A percentile compares a stretch with the other conserved stretches of the same genome.
Conservation (phyloP, 257 asterid genomes). For the Catharanthus roseus region DNA sequence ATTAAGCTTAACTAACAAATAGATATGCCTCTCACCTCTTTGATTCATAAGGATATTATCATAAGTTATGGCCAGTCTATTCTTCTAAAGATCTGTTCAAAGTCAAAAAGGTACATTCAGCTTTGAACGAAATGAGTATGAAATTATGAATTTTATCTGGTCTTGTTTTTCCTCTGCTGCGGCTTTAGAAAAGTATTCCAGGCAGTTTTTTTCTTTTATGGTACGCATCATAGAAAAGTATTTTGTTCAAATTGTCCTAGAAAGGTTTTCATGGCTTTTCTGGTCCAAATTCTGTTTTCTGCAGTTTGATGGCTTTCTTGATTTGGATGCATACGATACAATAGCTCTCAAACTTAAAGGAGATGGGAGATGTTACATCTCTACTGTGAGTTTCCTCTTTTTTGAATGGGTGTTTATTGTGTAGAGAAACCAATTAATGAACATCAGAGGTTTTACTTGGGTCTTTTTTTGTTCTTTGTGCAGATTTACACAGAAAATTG, state of each 20-base stretch:
- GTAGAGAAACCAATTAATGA: not conserved
- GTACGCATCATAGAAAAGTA: not conserved
- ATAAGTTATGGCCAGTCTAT: no score
- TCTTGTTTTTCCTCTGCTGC: not conserved
- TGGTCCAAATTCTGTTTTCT: constrained; percentile 15
- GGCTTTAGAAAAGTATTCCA: not conserved
- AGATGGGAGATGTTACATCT: constrained; percentile 94
- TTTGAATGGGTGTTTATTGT: not conserved
- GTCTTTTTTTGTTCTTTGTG: constrained; percentile 22
- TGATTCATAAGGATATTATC: no score
- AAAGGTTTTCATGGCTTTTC: constrained; percentile 5
- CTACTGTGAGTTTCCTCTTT: constrained; percentile 66
- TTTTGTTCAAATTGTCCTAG: not conserved
- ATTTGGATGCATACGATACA: constrained; percentile 80
- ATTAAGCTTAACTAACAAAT: no score
- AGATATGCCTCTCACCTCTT: no score
- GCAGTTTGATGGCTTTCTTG: constrained; percentile 96
- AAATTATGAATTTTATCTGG: not conserved
- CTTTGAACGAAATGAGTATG: no score
- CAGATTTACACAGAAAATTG: constrained; percentile 98
- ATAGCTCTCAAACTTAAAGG: constrained; percentile 79
- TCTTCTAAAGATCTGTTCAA: no score
- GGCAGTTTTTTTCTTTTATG: not conserved
- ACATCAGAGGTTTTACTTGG: constrained; percentile 2
- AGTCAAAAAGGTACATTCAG: no score